phyloP scores from a whole-genome alignment of 2,329 filamentous ascomycete species.

The Calonectria fujianensis region DNA sequence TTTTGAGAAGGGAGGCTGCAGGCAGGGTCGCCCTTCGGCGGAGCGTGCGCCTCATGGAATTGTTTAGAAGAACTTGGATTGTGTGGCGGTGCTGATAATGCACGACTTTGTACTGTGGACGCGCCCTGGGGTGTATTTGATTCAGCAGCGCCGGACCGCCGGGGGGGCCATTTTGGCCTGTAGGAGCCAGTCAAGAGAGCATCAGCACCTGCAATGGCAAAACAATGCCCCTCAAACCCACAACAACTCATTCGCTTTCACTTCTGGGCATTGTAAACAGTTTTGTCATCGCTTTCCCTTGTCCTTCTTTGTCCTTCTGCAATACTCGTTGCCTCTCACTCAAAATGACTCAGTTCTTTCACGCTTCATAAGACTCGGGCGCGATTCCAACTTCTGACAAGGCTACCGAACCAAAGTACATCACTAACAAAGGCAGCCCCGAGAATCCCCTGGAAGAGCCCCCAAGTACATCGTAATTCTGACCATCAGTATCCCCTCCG shows the following conservation, averaged over 20 bases:
- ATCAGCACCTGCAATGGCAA: neutral
- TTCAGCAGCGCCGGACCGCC: neutral
- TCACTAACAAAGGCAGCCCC: conserved; percentile 48
- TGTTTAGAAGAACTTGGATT: conserved; percentile 65
- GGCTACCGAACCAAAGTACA: conserved; percentile 48
- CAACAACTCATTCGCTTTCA: neutral
- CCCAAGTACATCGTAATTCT: conserved; percentile 35
- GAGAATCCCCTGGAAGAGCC: conserved; percentile 39
- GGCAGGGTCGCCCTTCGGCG: conserved; percentile 54
- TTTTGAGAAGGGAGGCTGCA: conserved; percentile 59
- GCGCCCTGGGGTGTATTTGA: conserved; percentile 21
- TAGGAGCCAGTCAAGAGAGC: neutral
- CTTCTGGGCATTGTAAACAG: neutral
- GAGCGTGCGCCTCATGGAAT: conserved; percentile 65
- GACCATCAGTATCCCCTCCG: conserved; percentile 37
- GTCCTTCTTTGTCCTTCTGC: neutral
- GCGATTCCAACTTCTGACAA: conserved; percentile 41
- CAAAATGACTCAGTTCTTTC: neutral
- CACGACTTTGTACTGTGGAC: conserved; percentile 46
- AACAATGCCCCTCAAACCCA: conserved; percentile 11
- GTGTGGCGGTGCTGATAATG: conserved; percentile 63
- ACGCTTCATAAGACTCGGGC: neutral
- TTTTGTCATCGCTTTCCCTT: neutral
- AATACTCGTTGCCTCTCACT: neutral
- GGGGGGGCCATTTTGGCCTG: neutral